Conservation (phyloP, 768 basidiomycete genomes). For the Lactifluus echinatus region DNA sequence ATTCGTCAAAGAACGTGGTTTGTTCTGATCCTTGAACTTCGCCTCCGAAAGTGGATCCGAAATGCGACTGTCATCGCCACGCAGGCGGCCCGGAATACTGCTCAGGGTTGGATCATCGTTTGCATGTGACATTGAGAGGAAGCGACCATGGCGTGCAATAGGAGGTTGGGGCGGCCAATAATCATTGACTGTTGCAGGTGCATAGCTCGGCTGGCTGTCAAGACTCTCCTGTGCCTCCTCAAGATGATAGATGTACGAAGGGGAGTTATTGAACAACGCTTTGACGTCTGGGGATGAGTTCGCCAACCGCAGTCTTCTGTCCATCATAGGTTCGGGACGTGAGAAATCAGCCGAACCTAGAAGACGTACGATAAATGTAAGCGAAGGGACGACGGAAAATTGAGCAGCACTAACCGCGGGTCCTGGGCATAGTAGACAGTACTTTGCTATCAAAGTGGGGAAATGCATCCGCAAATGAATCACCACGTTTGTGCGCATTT, state of each 20-base stretch:
- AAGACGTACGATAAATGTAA: neutral
- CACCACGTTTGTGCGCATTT: constrained; percentile 77
- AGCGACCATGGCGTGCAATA: constrained; percentile 43
- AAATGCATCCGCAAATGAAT: constrained; percentile 93
- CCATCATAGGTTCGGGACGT: constrained; percentile 61
- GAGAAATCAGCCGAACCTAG: constrained; percentile 72
- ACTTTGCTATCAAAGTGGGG: constrained; percentile 96
- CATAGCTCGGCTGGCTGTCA: constrained; percentile 48
- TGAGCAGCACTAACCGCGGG: constrained; percentile 34
- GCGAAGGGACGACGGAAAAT: constrained; percentile 13
- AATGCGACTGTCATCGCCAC: constrained; percentile 70
- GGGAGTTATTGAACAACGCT: constrained; percentile 79
- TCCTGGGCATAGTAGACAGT: constrained; percentile 66
- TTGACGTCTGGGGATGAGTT: constrained; percentile 93
- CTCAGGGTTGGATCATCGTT: constrained; percentile 32
- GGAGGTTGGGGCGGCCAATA: constrained; percentile 74
- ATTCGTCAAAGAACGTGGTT: constrained; percentile 76
- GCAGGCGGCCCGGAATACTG: constrained; percentile 56
- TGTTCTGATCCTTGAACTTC: constrained; percentile 71
- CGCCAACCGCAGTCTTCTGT: constrained; percentile 70
- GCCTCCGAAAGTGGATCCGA: constrained; percentile 79
- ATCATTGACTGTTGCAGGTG: constrained; percentile 47
- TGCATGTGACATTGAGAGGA: constrained; percentile 20
- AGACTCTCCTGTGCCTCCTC: constrained; percentile 54
- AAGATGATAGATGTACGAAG: constrained; percentile 73